Conservation (phyloP, 352 stramenopile species). For the Thalassiosira livingstoniorum region DNA sequence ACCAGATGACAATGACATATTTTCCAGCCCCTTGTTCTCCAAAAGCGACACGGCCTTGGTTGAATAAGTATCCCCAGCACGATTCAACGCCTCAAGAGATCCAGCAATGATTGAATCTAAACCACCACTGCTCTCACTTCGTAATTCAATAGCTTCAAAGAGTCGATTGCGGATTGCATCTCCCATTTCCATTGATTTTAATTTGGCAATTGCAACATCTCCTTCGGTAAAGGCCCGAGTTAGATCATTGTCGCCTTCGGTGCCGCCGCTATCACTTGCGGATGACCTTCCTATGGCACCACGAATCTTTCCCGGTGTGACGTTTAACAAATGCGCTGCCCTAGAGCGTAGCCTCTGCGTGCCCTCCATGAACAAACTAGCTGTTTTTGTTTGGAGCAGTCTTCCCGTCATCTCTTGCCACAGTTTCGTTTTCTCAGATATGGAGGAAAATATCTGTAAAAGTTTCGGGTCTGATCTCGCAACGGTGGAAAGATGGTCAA, state of each 20-base stretch:
- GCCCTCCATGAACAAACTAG: slow-evolving; percentile 80
- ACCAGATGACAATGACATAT: slow-evolving; percentile 7
- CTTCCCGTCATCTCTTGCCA: slow-evolving; percentile 82
- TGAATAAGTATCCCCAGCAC: slow-evolving; percentile 30
- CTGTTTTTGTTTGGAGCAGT: slow-evolving; percentile 77
- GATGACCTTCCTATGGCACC: slow-evolving; percentile 45
- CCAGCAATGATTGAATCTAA: slow-evolving; percentile 86
- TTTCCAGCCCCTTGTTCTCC: slow-evolving; percentile 11
- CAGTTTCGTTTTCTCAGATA: slow-evolving; percentile 74
- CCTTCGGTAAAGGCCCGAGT: slow-evolving; percentile 83
- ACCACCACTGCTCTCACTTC: slow-evolving; percentile 79
- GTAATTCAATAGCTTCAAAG: slow-evolving; percentile 80
- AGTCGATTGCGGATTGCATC: slow-evolving; percentile 75
- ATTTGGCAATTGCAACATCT: slow-evolving; percentile 77
- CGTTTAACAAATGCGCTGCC: slow-evolving; percentile 66
- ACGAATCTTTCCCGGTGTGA: slow-evolving; percentile 60
- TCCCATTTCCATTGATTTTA: slow-evolving; percentile 85
- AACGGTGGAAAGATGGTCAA: slow-evolving; percentile 71
- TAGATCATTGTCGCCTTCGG: slow-evolving; percentile 52
- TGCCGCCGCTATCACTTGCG: not conserved
- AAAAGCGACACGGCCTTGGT: slow-evolving; percentile 21
- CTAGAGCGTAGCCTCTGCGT: slow-evolving; percentile 68
- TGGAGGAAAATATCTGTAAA: slow-evolving; percentile 67
- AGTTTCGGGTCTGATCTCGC: slow-evolving; percentile 76
- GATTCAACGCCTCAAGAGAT: slow-evolving; percentile 63